Percentiles rank a stretch among this genome's conserved stretches.
Evolutionary conservation across 208 protist genomes (phyloP).

Genomic region (Acanthamoeba healyi): DNA sequence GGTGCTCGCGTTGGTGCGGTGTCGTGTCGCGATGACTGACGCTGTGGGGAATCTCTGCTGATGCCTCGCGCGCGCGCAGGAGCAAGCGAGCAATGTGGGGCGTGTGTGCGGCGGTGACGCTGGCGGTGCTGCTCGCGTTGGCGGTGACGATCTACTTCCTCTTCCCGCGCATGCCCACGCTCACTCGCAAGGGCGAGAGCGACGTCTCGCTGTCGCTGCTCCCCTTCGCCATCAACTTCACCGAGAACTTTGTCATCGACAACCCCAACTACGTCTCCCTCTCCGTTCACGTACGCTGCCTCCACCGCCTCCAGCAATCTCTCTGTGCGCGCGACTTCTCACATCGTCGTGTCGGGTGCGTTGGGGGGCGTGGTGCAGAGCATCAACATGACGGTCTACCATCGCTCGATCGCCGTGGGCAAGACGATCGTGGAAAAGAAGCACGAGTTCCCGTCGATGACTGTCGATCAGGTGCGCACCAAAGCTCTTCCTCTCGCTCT

Average conservation of each 20-base stretch:
- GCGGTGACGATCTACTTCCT: background rate
- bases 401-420: background rate
- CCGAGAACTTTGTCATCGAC: background rate
- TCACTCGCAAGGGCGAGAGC: background rate
- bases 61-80: background rate
- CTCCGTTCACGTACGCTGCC: background rate
- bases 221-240: conserved; percentile 12
- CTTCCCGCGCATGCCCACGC: background rate
- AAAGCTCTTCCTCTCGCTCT: too few relatives aligned
- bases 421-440: background rate
- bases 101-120: background rate
- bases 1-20: too few relatives aligned
- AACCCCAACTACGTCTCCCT: background rate
- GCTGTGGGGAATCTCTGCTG: background rate
- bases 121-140: background rate
- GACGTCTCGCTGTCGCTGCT: background rate
- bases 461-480: background rate
- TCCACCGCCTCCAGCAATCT: too few relatives aligned
- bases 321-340: too few relatives aligned
- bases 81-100: background rate
- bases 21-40: too few relatives aligned
- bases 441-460: background rate
- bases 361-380: background rate
- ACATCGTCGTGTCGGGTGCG: too few relatives aligned
- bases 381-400: background rate